These are phyloP conservation scores for Laguncularia racemosa DNA, from an alignment of 345 rosid species.

Conservation along the genomic window DNA sequence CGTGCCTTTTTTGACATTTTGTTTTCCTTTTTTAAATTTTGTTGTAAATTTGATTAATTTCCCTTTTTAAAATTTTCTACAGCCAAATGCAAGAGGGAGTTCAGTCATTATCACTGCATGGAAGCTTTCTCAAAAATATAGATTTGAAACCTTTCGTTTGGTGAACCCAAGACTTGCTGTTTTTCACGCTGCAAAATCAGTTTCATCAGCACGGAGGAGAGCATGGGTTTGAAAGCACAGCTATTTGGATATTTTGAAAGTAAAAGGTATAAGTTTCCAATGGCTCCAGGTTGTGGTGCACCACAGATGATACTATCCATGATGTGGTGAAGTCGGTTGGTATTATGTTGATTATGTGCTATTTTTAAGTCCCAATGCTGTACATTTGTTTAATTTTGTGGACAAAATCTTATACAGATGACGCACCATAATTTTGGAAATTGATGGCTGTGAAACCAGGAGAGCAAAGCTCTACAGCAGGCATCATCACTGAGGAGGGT, in stretches of 20 bases:
- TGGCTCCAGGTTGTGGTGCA: slow-evolving; percentile 99
- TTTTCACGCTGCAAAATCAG: slow-evolving; percentile 49
- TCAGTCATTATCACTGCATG: slow-evolving; percentile 36
- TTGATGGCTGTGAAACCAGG: slow-evolving; percentile 93
- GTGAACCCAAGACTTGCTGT: slow-evolving; percentile 44
- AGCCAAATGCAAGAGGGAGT: slow-evolving; percentile 54
- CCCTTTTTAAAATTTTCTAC: background rate
- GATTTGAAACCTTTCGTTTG: slow-evolving; percentile 56
- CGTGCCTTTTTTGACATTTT: no score
- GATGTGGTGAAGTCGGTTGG: slow-evolving; percentile 90
- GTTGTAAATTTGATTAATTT: no score
- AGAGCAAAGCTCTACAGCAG: slow-evolving; percentile 82
- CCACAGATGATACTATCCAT: slow-evolving; percentile 77
- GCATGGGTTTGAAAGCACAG: slow-evolving; percentile 89
- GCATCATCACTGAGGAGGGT: slow-evolving; percentile 98
- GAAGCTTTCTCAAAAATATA: slow-evolving; percentile 40
- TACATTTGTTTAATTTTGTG: background rate
- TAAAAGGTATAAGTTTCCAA: slow-evolving; percentile 82
- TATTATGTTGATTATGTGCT: background rate
- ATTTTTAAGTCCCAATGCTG: background rate
- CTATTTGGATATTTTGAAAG: slow-evolving; percentile 65
- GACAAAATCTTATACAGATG: slow-evolving; percentile 43
- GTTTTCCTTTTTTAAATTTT: no score
- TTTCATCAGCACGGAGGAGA: slow-evolving; percentile 71
- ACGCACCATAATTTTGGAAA: slow-evolving; percentile 95